These are phyloP conservation scores for Vigna nakashimae DNA, from an alignment of 306 rosid species.

Conservation along the genomic window DNA sequence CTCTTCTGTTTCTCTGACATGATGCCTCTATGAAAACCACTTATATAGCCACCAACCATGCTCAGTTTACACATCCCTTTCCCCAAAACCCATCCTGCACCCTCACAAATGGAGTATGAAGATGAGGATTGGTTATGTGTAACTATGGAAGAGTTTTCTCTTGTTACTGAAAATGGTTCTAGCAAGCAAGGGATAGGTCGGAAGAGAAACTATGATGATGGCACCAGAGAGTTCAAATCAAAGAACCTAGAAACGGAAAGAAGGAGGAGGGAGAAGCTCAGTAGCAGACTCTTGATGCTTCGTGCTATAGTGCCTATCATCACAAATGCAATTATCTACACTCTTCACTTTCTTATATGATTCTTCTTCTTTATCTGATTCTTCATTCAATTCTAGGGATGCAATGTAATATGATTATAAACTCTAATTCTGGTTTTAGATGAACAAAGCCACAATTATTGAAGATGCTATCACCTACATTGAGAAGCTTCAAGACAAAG, in stretches of 20 bases:
- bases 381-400: not conserved
- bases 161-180: slow-evolving; percentile 28
- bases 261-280: slow-evolving; percentile 69
- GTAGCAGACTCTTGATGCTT: slow-evolving; percentile 59
- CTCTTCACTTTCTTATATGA: not conserved
- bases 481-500: slow-evolving; percentile 48
- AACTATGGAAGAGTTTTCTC: slow-evolving; percentile 30
- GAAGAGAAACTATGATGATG: slow-evolving; percentile 46
- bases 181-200: slow-evolving; percentile 43
- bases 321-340: slow-evolving; percentile 60
- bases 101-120: slow-evolving; percentile 45
- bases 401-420: not conserved
- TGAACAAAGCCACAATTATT: slow-evolving; percentile 72
- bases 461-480: slow-evolving; percentile 67
- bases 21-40: slow-evolving; percentile 53
- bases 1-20: slow-evolving; percentile 43
- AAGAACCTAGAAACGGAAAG: slow-evolving; percentile 70
- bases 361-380: not conserved
- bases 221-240: slow-evolving; percentile 46
- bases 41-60: slow-evolving; percentile 36
- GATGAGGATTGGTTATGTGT: slow-evolving; percentile 47
- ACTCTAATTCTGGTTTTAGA: slow-evolving; percentile 48
- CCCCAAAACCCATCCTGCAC: not conserved
- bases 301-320: slow-evolving; percentile 67
- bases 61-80: slow-evolving; percentile 1